Conservation (phyloP, 2,329 filamentous ascomycete genomes). For the Ceratocystis harringtonii region DNA sequence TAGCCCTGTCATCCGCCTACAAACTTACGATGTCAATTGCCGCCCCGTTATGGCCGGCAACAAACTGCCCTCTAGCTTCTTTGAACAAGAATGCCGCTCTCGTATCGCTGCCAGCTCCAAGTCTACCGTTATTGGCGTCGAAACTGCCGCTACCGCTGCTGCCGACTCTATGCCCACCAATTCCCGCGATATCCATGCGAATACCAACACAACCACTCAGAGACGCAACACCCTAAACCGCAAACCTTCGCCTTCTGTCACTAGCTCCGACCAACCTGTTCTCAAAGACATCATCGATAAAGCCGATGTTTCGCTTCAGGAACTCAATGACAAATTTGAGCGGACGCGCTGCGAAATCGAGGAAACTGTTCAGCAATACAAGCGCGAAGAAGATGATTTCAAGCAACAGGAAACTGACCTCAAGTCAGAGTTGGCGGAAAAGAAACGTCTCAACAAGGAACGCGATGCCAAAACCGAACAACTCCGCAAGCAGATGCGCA, state of each 20-base stretch:
- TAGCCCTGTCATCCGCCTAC: slow-evolving; percentile 69
- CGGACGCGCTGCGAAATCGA: slow-evolving; percentile 70
- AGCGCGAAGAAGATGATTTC: slow-evolving; percentile 57
- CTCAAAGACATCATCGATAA: slow-evolving; percentile 31
- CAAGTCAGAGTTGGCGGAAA: slow-evolving; percentile 61
- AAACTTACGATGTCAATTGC: slow-evolving; percentile 55
- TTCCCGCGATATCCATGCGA: slow-evolving; percentile 4
- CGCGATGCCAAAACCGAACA: slow-evolving; percentile 84
- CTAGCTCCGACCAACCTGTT: slow-evolving; percentile 37
- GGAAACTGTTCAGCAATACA: slow-evolving; percentile 54
- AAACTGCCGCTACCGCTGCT: slow-evolving; percentile 40
- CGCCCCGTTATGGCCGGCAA: slow-evolving; percentile 44
- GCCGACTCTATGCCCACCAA: slow-evolving; percentile 14
- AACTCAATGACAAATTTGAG: slow-evolving; percentile 71
- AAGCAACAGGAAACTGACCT: slow-evolving; percentile 51
- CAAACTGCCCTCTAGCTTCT: slow-evolving; percentile 41
- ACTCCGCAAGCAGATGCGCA: slow-evolving; percentile 64
- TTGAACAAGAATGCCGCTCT: slow-evolving; percentile 35
- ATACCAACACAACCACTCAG: slow-evolving; percentile 22
- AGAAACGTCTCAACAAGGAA: slow-evolving; percentile 64
- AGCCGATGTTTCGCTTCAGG: slow-evolving; percentile 52
- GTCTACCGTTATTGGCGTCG: slow-evolving; percentile 40
- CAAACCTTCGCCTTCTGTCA: slow-evolving; percentile 58
- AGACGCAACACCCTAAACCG: slow-evolving; percentile 48
- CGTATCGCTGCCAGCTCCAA: slow-evolving; percentile 30